phyloP scores from a whole-genome alignment of 257 asterid genomes.

The Rhazya stricta region DNA sequence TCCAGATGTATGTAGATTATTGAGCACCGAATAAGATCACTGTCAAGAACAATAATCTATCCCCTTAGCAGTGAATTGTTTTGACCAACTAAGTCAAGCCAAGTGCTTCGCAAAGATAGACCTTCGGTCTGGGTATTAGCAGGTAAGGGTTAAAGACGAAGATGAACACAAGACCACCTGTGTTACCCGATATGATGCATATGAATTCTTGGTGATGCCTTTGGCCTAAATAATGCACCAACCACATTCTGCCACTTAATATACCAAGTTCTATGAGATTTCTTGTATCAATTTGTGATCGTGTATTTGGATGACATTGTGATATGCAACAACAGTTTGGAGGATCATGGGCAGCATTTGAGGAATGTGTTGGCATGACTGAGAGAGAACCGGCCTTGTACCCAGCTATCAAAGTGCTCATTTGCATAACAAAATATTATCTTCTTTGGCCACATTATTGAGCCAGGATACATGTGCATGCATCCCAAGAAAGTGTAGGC shows the following conservation, averaged over 20 bases:
- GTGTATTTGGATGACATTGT: not conserved
- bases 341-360: not conserved
- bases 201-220: not conserved
- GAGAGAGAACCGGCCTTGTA: too few relatives aligned
- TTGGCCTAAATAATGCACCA: not conserved
- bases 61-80: not conserved
- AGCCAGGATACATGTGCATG: not conserved
- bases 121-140: not conserved
- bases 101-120: not conserved
- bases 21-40: not conserved
- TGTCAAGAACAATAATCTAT: constrained; percentile 4
- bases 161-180: not conserved
- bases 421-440: not conserved
- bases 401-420: not conserved
- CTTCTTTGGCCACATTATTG: not conserved
- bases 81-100: not conserved
- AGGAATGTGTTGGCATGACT: too few relatives aligned
- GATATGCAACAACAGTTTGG: not conserved
- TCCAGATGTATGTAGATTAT: constrained; percentile 5
- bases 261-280: not conserved
- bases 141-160: not conserved
- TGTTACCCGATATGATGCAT: not conserved
- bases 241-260: not conserved
- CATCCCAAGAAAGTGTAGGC: not conserved
- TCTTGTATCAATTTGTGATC: not conserved